A percentile compares a stretch with the other conserved stretches of the same genome.
Evolutionary conservation across 2,329 filamentous ascomycete species (phyloP).

Genomic region (Aspergillus vadensis): DNA sequence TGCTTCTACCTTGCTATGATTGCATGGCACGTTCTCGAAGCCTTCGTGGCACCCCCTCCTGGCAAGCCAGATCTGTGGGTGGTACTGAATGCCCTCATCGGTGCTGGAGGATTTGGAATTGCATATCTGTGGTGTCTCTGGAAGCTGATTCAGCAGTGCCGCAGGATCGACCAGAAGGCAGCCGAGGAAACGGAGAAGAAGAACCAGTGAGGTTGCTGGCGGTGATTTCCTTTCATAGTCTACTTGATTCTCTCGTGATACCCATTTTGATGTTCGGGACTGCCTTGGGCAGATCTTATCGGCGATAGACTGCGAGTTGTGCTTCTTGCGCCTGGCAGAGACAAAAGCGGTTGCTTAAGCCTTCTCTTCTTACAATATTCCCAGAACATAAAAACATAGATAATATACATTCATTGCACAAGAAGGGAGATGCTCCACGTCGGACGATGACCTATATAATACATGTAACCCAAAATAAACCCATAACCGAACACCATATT

Average conservation of each 20-base stretch:
- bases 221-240: slow-evolving; percentile 6
- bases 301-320: not conserved
- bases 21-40: slow-evolving; percentile 77
- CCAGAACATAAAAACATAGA: slow-evolving; percentile 1
- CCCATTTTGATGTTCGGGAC: slow-evolving; percentile 23
- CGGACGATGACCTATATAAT: slow-evolving; percentile 14
- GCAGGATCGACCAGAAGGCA: slow-evolving; percentile 27
- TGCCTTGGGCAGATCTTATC: not conserved
- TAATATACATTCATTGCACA: slow-evolving; percentile 13
- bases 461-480: slow-evolving; percentile 17
- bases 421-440: slow-evolving; percentile 15
- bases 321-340: not conserved
- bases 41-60: slow-evolving; percentile 65
- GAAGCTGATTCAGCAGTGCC: slow-evolving; percentile 51
- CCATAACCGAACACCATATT: slow-evolving; percentile 16
- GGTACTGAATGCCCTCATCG: slow-evolving; percentile 83
- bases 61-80: slow-evolving; percentile 93
- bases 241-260: slow-evolving; percentile 28
- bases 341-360: slow-evolving; percentile 1
- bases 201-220: slow-evolving; percentile 30
- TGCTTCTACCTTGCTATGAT: slow-evolving; percentile 77
- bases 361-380: not conserved
- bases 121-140: slow-evolving; percentile 92
- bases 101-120: slow-evolving; percentile 78
- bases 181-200: slow-evolving; percentile 36